A percentile compares a stretch with the other conserved stretches of the same genome.
Evolutionary conservation across 2,329 filamentous ascomycete genomes (phyloP).

Genomic region (Monosporascus sp.): DNA sequence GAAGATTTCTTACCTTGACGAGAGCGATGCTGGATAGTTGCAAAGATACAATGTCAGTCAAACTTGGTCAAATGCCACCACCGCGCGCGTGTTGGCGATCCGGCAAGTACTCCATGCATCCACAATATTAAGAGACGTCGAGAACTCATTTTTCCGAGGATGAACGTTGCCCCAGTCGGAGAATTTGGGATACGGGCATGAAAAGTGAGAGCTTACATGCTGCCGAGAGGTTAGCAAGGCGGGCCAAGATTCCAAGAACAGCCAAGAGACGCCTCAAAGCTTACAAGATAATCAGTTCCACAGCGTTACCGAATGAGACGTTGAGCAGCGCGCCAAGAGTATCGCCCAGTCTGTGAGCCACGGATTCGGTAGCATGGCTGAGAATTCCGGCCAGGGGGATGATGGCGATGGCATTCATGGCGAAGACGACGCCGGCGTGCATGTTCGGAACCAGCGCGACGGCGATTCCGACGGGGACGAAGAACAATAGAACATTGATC

Average conservation of each 20-base stretch:
- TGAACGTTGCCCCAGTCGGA: constrained; percentile 1
- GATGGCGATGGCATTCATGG: constrained; percentile 70
- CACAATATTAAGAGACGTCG: too few relatives aligned
- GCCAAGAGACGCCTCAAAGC: constrained; percentile 13
- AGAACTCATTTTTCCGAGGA: constrained; percentile 10
- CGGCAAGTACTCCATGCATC: too few relatives aligned
- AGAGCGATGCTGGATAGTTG: constrained; percentile 61
- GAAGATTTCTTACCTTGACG: constrained; percentile 49
- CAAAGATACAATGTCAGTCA: constrained; percentile 29
- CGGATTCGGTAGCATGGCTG: constrained; percentile 69
- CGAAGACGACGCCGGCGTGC: constrained; percentile 61
- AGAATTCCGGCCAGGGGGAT: constrained; percentile 69
- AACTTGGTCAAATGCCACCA: constrained; percentile 7
- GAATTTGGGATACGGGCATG: too few relatives aligned
- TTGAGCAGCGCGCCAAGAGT: constrained; percentile 69
- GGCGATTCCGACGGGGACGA: constrained; percentile 73
- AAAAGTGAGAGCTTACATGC: constrained; percentile 15
- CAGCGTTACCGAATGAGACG: constrained; percentile 74
- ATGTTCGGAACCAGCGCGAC: constrained; percentile 50
- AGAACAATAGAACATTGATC: constrained; percentile 72
- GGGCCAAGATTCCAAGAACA: neutral
- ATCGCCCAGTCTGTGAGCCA: constrained; percentile 68
- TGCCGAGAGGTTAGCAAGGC: constrained; percentile 15
- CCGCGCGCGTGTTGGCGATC: neutral
- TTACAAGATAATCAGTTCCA: constrained; percentile 74